Percentiles rank a stretch among this genome's conserved stretches.
Evolutionary conservation across 352 stramenopile genomes (phyloP).

Genomic region (Pythium rishiriense): DNA sequence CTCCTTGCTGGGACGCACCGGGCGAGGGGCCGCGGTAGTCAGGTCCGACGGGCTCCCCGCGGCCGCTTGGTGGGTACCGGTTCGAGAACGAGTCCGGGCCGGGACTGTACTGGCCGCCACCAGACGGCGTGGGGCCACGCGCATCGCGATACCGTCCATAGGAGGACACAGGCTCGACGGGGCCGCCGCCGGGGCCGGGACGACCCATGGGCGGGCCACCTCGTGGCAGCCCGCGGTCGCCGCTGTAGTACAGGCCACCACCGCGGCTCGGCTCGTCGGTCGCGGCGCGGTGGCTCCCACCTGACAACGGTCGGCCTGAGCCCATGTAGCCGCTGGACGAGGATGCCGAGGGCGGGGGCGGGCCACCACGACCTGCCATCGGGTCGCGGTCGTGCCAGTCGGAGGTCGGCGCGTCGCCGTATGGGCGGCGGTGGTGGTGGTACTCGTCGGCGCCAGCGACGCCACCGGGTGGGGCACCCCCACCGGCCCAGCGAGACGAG

Average conservation of each 20-base stretch:
- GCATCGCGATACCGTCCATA: constrained; percentile 27
- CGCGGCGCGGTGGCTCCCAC: constrained; percentile 10
- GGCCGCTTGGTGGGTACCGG: constrained; percentile 20
- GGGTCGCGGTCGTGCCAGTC: constrained; percentile 26
- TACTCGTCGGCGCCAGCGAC: constrained; percentile 13
- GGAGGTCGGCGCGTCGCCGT: constrained; percentile 16
- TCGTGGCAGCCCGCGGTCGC: constrained; percentile 17
- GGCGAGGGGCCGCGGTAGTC: constrained; percentile 12
- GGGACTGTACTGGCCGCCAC: constrained; percentile 24
- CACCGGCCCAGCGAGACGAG: constrained; percentile 20
- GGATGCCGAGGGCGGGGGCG: not conserved
- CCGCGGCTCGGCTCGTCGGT: constrained; percentile 16
- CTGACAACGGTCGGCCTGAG: constrained; percentile 6
- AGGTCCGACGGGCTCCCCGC: constrained; percentile 1
- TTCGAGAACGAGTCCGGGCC: constrained; percentile 25
- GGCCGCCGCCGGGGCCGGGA: constrained; percentile 7
- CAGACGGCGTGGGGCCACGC: constrained; percentile 10
- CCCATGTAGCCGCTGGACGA: constrained; percentile 14
- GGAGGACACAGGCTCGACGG: not conserved
- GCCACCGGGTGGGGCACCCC: not conserved
- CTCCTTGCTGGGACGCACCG: constrained; percentile 3
- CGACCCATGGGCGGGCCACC: constrained; percentile 8
- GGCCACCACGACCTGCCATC: constrained; percentile 14
- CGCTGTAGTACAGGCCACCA: constrained; percentile 21
- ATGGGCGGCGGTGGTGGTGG: constrained; percentile 20